Base-by-base conservation (phyloP, 2,329 filamentous ascomycete species). In the Chaetomiaceae sp. region DNA sequence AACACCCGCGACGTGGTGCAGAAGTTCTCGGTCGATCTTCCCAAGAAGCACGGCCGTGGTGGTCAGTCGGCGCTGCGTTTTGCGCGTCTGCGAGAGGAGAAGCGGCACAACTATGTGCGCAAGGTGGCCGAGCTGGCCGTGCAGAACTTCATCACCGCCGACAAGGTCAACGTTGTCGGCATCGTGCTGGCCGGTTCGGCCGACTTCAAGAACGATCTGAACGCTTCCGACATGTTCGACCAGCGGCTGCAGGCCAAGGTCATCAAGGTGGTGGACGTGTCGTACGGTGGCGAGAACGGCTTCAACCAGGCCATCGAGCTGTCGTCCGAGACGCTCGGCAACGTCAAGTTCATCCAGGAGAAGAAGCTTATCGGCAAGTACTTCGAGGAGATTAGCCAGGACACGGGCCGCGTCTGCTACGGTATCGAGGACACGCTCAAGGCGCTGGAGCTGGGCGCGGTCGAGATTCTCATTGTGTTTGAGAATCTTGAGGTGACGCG, bases 1-100 rank as follows among this genome's bases (percentile, higher is more conserved):
- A 98, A 98, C 71, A 98, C 93, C 29, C 84, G 93, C 66, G 94
- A 98, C 60, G 79, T 98, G 40, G 78, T 97, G 42, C 93, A 98
- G 75, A 98, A 98, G 72, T 95, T 98, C 74, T 88, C 87, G 17
- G 93, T 98, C 67, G 94, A 98, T 76, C 76, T 98, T 48, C 93
- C 93, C 68, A 98, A 98, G 83, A 98, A 98, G 79, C 93, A 98
- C 81, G 93, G 93, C 55, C 90, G 93, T 86, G 93, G 93, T 90
- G 93, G 93, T 79, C 94, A 98, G 77, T 98, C 93, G 58, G 93
- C 93, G 50, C 80, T 98, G 63, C 94, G 93, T 91, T 98, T 98
- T 71, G 88, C 93, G 54, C 93, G 93, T 90, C 85, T 98, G 49
- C 84, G 93, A 78, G 93, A 98, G 70, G 93, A 98, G 72, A 98